Conservation (phyloP, 305 asterid species). For the Fraxinus ornus region DNA sequence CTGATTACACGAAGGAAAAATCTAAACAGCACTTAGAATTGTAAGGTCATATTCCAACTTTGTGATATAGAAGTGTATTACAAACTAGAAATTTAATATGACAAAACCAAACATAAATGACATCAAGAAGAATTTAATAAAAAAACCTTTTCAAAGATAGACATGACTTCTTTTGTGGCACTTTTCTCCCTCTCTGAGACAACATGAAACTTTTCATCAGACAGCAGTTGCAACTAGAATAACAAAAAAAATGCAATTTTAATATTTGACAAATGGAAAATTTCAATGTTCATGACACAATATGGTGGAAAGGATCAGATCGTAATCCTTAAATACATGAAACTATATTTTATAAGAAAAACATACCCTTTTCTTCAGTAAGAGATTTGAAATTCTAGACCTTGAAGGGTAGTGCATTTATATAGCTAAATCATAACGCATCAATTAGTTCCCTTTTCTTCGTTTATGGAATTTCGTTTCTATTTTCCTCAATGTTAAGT, state of each 20-base stretch:
- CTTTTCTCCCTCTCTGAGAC: constrained; percentile 51
- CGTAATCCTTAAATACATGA: background rate
- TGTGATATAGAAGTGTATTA: background rate
- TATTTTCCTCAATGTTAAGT: background rate
- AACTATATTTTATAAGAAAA: background rate
- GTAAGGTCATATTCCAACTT: background rate
- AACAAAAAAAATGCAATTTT: background rate
- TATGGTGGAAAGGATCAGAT: background rate
- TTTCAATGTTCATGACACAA: background rate
- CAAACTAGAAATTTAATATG: background rate
- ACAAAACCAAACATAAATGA: background rate
- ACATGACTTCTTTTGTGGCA: constrained; percentile 52
- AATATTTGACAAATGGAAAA: background rate
- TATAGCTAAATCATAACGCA: background rate
- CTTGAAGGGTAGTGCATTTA: background rate
- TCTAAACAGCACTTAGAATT: background rate
- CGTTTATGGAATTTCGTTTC: background rate
- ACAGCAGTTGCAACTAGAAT: background rate
- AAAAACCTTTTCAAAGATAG: constrained; percentile 41
- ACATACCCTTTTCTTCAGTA: background rate
- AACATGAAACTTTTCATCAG: constrained; percentile 8
- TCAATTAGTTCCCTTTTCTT: background rate
- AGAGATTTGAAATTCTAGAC: background rate
- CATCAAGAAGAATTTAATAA: background rate
- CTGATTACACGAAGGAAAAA: background rate